These are phyloP conservation scores for Exophiala calicioides DNA, from an alignment of 2,329 filamentous ascomycete genomes.

Conservation along the genomic window DNA sequence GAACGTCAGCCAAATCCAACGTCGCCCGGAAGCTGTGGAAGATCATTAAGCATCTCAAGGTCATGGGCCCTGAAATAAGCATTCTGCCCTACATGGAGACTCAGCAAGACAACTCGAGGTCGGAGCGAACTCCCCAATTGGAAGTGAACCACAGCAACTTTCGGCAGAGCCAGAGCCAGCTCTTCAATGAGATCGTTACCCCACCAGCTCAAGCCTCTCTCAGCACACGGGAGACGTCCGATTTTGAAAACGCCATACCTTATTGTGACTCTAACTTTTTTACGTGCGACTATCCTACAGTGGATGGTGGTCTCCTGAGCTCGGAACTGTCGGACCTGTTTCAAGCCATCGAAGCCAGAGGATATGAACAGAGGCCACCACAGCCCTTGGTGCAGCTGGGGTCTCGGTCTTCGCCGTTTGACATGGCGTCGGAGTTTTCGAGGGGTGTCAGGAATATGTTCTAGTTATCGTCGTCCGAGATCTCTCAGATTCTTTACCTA, in stretches of 20 bases:
- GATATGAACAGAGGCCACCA: conserved; percentile 1
- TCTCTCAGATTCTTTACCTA: too few species aligned
- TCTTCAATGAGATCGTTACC: neutral
- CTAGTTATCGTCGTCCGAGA: too few species aligned
- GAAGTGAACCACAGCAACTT: neutral
- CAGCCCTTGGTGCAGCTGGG: neutral
- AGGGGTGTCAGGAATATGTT: conserved; percentile 4
- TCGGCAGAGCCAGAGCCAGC: neutral
- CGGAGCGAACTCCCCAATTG: neutral
- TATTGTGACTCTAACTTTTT: neutral
- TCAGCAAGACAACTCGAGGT: conserved; percentile 5
- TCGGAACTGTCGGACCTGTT: conserved; percentile 16
- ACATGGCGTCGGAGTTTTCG: conserved; percentile 4
- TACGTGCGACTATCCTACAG: conserved; percentile 1
- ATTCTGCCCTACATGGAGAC: conserved; percentile 16
- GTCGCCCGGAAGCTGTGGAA: conserved; percentile 19
- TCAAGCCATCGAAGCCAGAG: conserved; percentile 13
- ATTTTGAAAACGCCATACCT: neutral
- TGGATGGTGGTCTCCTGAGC: conserved; percentile 12
- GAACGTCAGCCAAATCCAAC: conserved; percentile 11
- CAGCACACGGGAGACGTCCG: neutral
- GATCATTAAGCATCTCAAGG: conserved; percentile 19
- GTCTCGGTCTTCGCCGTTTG: neutral
- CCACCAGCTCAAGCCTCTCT: neutral
- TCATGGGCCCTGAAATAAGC: conserved; percentile 7